Percentiles rank a stretch among this genome's conserved stretches.
phyloP scores from a whole-genome alignment of 2,329 filamentous ascomycete species.

The Fusarium musae region DNA sequence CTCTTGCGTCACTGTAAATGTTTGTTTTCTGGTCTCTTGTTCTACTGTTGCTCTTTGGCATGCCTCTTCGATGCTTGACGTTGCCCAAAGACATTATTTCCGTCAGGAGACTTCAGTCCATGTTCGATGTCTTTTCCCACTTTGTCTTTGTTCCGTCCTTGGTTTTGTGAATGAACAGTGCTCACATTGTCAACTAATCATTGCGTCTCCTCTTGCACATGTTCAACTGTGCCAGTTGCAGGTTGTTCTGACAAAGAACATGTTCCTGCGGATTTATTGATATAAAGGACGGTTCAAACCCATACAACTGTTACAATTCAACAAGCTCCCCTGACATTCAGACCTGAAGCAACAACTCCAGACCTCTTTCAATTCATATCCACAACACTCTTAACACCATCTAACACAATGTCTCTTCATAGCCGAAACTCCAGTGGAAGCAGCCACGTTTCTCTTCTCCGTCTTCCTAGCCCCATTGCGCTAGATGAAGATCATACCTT shows the following conservation, averaged over 20 bases:
- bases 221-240: background rate
- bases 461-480: background rate
- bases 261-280: accelerated
- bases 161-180: background rate
- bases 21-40: accelerated
- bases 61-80: accelerated
- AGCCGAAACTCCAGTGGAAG: background rate
- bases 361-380: background rate
- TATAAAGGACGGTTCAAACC: background rate
- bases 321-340: background rate
- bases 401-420: background rate
- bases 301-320: accelerated
- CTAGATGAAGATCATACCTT: background rate
- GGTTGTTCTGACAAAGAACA: background rate
- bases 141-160: background rate
- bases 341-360: background rate
- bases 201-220: background rate
- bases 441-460: background rate
- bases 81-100: accelerated
- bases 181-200: accelerated
- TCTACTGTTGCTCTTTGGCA: accelerated
- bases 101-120: no score
- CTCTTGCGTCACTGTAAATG: accelerated
- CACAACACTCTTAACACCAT: accelerated
- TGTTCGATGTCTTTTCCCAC: background rate